These are phyloP conservation scores for Hyaloscypha hepaticicola DNA, from an alignment of 495 filamentous ascomycete species.

Conservation along the genomic window DNA sequence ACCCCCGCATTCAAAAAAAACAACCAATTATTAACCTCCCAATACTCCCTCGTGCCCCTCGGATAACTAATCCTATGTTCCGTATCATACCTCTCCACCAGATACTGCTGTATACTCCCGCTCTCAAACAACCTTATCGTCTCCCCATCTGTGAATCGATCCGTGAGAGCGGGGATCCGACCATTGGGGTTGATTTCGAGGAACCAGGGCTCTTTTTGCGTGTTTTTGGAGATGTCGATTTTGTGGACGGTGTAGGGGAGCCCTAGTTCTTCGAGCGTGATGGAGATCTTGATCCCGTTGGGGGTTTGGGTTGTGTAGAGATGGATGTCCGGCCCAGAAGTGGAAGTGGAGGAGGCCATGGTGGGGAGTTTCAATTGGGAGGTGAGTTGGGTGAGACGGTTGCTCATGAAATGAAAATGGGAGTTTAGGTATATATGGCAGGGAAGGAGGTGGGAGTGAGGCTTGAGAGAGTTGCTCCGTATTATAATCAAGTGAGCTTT, in stretches of 20 bases:
- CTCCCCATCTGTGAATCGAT: slow-evolving; percentile 70
- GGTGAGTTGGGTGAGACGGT: neutral
- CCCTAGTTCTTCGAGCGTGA: slow-evolving; percentile 83
- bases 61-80: slow-evolving; percentile 86
- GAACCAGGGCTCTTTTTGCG: slow-evolving; percentile 81
- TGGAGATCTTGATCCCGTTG: slow-evolving; percentile 81
- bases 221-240: slow-evolving; percentile 69
- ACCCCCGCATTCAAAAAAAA: slow-evolving; percentile 74
- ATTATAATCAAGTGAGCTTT: neutral
- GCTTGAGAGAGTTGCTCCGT: too few species aligned
- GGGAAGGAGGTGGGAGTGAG: neutral
- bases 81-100: slow-evolving; percentile 75
- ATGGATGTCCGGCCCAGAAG: slow-evolving; percentile 32
- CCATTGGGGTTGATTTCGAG: slow-evolving; percentile 92
- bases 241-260: slow-evolving; percentile 66
- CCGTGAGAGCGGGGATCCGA: slow-evolving; percentile 89
- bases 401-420: too few species aligned
- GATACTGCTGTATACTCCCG: slow-evolving; percentile 83
- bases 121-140: slow-evolving; percentile 78
- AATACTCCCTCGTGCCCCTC: slow-evolving; percentile 68
- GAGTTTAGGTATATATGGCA: neutral
- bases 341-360: slow-evolving; percentile 26
- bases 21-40: slow-evolving; percentile 75
- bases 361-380: slow-evolving; percentile 7
- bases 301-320: slow-evolving; percentile 57